Base-by-base conservation (phyloP, 116 monocot genomes). In the Dioscorea cayenensis region DNA sequence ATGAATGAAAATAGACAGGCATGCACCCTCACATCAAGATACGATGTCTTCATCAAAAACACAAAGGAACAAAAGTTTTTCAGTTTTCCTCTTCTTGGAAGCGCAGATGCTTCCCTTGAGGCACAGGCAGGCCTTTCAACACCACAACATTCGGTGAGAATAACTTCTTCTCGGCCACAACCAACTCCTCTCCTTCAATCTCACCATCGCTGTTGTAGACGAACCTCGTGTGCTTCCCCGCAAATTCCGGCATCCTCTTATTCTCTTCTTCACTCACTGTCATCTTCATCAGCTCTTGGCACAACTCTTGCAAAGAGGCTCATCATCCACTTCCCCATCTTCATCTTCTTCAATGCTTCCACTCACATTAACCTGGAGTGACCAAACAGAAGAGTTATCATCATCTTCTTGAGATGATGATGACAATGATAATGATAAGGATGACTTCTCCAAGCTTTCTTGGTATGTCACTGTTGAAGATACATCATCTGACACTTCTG, bases 211-310 rank as follows among this genome's bases (percentile, higher is more conserved):
- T 84, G 82, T 84, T 76, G 69, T 90, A 90, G 18, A 78, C 55
- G 68, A 90, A 90, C 75, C 87, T 60, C n/a, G 70, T 78, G 80
- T 90, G 90, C 77, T 82, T 86, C 59, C 87, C 90, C 1, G 79
- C 63, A 25, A 79, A 81, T 60, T 79, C 77, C 2, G 80, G 84
- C 61, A 77, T 19, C 28, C 63, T 43, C 66, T 75, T 48, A 10
- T 66, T 58, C 71, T 75, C 43, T 11, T 66, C 49, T 13, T 74
- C 71, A 17, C 61, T 36, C 66, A 82, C 70, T 0, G 77, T 49
- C 74, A 80, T 78, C 49, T 82, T 82, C 22, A 58, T 61, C 63
- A 90, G 27, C 16, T 77, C 84, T 14, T 78, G 74, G 48, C 90
- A 90, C 23, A 90, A 66, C 29, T 73, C 90, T 1, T 67, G 78